A percentile compares a stretch with the other conserved stretches of the same genome.
Evolutionary conservation across 768 basidiomycete species (phyloP).

Genomic region (Pulveroboletus sp.): DNA sequence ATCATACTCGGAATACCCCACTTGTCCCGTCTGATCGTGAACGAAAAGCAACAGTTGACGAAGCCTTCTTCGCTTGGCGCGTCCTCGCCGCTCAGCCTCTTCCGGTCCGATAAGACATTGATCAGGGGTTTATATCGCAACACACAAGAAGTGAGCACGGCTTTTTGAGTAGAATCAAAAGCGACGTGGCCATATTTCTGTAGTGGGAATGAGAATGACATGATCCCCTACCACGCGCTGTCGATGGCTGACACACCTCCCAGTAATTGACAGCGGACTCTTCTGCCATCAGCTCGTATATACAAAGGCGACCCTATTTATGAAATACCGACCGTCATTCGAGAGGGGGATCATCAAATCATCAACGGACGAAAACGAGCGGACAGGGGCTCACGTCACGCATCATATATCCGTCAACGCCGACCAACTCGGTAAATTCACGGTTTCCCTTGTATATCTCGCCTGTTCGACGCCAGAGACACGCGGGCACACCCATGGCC

Average conservation of each 20-base stretch:
- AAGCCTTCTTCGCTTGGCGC: constrained; percentile 60
- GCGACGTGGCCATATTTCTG: constrained; percentile 95
- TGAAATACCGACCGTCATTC: not conserved
- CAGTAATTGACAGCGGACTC: constrained; percentile 96
- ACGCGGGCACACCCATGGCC: constrained; percentile 96
- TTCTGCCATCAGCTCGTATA: constrained; percentile 98
- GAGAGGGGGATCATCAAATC: not conserved
- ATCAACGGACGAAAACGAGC: not conserved
- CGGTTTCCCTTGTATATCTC: constrained; percentile 99
- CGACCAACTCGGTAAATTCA: constrained; percentile 88
- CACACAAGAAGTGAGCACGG: constrained; percentile 88
- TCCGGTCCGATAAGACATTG: constrained; percentile 33
- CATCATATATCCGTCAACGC: constrained; percentile 82
- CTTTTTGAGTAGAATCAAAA: constrained; percentile 88
- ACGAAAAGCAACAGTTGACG: constrained; percentile 88
- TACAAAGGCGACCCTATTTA: constrained; percentile 77
- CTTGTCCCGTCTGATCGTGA: constrained; percentile 78
- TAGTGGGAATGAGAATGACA: not conserved
- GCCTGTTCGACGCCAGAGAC: constrained; percentile 93
- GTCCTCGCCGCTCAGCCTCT: constrained; percentile 26
- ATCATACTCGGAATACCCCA: constrained; percentile 90
- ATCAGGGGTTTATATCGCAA: constrained; percentile 71
- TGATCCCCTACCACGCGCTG: not conserved
- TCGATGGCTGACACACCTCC: constrained; percentile 56
- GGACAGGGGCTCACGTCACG: constrained; percentile 58